Base-by-base conservation (phyloP, 345 rosid genomes). In the Citrus reticulata region DNA sequence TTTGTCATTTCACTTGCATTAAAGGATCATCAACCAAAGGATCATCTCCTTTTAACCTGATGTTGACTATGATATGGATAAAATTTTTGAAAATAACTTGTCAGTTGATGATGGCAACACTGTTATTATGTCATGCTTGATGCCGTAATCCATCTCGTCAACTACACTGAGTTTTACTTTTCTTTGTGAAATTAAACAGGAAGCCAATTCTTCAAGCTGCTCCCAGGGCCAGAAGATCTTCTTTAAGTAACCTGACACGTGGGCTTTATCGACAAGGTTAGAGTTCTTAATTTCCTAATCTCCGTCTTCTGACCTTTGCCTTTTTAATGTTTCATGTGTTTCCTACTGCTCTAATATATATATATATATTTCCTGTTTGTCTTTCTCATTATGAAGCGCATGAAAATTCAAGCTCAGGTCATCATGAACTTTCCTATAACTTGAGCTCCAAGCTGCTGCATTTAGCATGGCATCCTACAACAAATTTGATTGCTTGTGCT, bases 401-500 rank as follows among this genome's bases (percentile, higher is more conserved):
- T 57, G 91, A 83, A 72, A 82, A 67, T 80, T 76, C 84, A 9
- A 79, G 83, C 75, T 61, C 81, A 3, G 73, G 69, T 24, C 35
- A 58, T 40, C 64, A 70, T 64, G 93, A 86, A 3, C 32, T 68
- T 51, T 75, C 85, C 9, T 78, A 64, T 46, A 75, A 86, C 85
- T n/a, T 83, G 7, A 84, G 79, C 75, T 79, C 86, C 57, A 91
- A 88, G 89, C 61, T 89, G 84, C 87, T 84, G 62, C 93, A 85
- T 82, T 68, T 88, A 30, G 89, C 87, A 29, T 91, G 95, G 93
- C 93, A 91, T 75, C 93, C 95, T n/a, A 62, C 81, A 1, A 42
- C 80, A 17, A 83, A 85, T 80, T 60, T 89, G 77, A 85, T 91
- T 35, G 95, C 93, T 10, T 88, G 90, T 80, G 87, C 93, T 55